Evolutionary conservation across 2,329 filamentous ascomycete species (phyloP).

Genomic region (Coniella lustricola): DNA sequence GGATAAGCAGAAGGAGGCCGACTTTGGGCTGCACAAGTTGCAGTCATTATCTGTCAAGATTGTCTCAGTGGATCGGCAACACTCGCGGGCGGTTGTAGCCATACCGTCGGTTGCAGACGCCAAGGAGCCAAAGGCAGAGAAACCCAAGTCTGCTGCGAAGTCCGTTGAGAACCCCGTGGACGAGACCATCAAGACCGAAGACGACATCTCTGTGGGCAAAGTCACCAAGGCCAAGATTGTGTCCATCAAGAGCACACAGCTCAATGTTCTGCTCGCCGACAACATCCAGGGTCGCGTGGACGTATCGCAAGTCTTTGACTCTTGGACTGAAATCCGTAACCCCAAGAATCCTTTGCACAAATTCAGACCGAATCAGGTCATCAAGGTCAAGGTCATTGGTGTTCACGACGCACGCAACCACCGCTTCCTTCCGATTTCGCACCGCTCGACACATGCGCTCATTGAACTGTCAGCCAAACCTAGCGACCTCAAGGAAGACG

Average conservation of each 20-base stretch:
- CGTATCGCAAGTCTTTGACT: constrained; percentile 82
- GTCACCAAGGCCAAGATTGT: constrained; percentile 69
- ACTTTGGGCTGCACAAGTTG: constrained; percentile 72
- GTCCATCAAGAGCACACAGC: constrained; percentile 84
- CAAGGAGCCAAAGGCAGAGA: constrained; percentile 31
- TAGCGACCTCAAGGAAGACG: constrained; percentile 48
- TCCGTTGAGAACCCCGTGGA: constrained; percentile 51
- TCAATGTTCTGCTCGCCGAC: constrained; percentile 84
- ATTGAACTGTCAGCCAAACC: constrained; percentile 82
- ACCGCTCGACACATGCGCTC: constrained; percentile 73
- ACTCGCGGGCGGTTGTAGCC: constrained; percentile 58
- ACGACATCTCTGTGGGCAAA: constrained; percentile 67
- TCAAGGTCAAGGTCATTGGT: constrained; percentile 73
- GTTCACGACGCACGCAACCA: constrained; percentile 87
- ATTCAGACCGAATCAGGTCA: constrained; percentile 63
- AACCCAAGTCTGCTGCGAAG: constrained; percentile 22
- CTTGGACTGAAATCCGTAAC: constrained; percentile 79
- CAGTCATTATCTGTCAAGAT: constrained; percentile 72
- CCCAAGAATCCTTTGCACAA: constrained; percentile 70
- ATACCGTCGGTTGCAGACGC: constrained; percentile 40
- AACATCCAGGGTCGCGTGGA: constrained; percentile 90
- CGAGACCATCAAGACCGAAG: constrained; percentile 52
- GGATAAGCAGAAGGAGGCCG: constrained; percentile 58
- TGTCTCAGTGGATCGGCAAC: constrained; percentile 61
- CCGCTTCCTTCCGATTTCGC: constrained; percentile 84